Conservation (phyloP, 805 yeast genomes). For the Grigorovia transvaalensis region DNA sequence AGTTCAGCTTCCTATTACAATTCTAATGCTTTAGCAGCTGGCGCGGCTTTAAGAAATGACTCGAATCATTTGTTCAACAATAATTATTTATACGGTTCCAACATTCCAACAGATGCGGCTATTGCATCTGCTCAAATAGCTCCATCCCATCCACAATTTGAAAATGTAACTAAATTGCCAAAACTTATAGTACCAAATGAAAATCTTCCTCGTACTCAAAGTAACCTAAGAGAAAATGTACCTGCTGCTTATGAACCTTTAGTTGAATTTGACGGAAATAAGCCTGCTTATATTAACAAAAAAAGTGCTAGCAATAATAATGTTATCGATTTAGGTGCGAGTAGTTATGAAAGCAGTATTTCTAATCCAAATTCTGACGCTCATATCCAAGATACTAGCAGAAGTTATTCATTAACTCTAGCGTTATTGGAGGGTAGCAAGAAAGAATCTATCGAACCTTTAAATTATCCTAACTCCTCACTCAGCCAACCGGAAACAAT, state of each 20-base stretch:
- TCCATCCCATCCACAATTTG: not conserved
- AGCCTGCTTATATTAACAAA: not conserved
- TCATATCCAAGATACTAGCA: not conserved
- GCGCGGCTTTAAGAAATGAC: not conserved
- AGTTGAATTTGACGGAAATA: not conserved
- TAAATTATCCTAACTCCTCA: not conserved
- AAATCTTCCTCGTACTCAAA: not conserved
- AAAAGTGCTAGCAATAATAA: not conserved
- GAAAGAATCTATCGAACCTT: not conserved
- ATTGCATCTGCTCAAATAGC: not conserved
- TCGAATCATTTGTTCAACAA: not conserved
- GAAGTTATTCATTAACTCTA: conserved; percentile 3
- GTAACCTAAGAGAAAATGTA: not conserved
- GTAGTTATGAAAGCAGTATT: not conserved
- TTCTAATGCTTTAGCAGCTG: not conserved
- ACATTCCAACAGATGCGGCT: not conserved
- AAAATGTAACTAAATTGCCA: not conserved
- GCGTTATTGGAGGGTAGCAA: not conserved
- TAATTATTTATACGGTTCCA: not conserved
- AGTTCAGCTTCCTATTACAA: not conserved
- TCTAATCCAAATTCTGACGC: not conserved
- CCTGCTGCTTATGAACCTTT: not conserved
- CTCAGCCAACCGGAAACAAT: not conserved
- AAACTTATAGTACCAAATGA: not conserved
- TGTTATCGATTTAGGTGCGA: not conserved